Evolutionary conservation across 208 protist genomes (phyloP), one percentile per base, ranked within the genome.

Genomic region (Kentomonas sorsogonicus): DNA sequence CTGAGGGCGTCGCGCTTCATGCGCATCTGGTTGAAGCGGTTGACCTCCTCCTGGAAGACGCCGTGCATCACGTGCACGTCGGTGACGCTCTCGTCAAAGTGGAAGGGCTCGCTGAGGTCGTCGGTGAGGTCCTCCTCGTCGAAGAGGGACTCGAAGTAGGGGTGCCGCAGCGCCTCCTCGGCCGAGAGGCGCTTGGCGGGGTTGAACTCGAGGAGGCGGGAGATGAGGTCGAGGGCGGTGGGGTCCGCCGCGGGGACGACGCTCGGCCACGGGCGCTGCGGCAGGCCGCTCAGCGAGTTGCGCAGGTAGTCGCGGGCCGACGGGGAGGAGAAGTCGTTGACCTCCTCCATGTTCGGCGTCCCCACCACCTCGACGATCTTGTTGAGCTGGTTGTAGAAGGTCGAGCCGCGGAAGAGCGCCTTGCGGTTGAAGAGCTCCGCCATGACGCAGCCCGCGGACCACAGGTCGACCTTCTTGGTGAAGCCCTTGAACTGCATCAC

Each of bases 401-500:
- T 93, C n/a, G 83, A 83, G 52, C 89, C 89, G 33, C 83, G 86
- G 66, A 95, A 95, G 41, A 95, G 82, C 18, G 86, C 76, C 59
- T 91, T 92, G 53, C 89, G 79, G 68, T 93, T 94, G 68, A 90
- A 95, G 39, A 95, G 75, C 67, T 95, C 86, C 34, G 74, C 86
- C 84, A 95, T 92, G 22, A 95, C 83, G 60, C 89, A 95, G 31
- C 89, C 89, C 1, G 86, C 86, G 15, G 89, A 95, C 89, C 89
- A 95, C 26, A 95, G 72, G 41, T 95, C 89, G 15, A 95, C 84
- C 26, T 89, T 60, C 65, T 95, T 92, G 10, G 83, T 90, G 67
- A 97, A 98, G 44, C 89, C 77, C 54, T 90, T 97, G 58, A 86
- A 97, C 58, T 97, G 95, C 53, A 98, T 91, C 11, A 99, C 92